Base-by-base conservation (phyloP, 1,139 yeast genomes). In the Pneumocystis canis region DNA sequence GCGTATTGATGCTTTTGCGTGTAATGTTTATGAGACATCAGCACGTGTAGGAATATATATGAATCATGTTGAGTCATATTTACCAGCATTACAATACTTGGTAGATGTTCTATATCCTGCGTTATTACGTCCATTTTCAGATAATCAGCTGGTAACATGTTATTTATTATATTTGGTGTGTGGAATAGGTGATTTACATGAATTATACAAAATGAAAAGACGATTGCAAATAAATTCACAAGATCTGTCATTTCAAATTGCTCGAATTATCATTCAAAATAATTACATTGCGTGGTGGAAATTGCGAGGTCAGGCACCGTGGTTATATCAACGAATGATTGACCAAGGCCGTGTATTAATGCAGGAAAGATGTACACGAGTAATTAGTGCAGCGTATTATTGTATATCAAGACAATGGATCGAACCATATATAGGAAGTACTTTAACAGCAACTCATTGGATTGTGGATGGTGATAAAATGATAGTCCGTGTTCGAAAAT, bases 11-110 rank as follows among this genome's bases (percentile, higher is more conserved):
- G 28, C 61, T 61, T 54, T 63, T 62, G 47, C 62, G 5, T 31
- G 61, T 47, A 28, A 53, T 35, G 59, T 64, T 64, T 59, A 65
- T 65, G 58, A 66, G 65, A 33, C 58, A 60, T 37, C 68, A 14
- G 67, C 67, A 56, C 64, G 67, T 35, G 65, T 65, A 32, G 63
- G 68, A 7, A 69, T 67, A 14, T 62, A 67, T 53, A 59, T 62
- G 18, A 70, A 68, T n/a, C 69, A 69, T 37, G 60, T 61, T 59
- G 68, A 68, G 56, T 62, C 67, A 1, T 70, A 68, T 59, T 60
- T 68, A 18, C 70, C 69, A 1, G 65, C 68, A 11, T 57, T 68
- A 61, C 60, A 62, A 37, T 61, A 65, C 28, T 64, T 69, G 20
- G 65, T 69, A 32, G 66, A 65, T 41, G 63, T 62, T 32, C 58